Evolutionary conservation across 106 monocot species (phyloP).

Genomic region (Dendrobium chrysotoxum): DNA sequence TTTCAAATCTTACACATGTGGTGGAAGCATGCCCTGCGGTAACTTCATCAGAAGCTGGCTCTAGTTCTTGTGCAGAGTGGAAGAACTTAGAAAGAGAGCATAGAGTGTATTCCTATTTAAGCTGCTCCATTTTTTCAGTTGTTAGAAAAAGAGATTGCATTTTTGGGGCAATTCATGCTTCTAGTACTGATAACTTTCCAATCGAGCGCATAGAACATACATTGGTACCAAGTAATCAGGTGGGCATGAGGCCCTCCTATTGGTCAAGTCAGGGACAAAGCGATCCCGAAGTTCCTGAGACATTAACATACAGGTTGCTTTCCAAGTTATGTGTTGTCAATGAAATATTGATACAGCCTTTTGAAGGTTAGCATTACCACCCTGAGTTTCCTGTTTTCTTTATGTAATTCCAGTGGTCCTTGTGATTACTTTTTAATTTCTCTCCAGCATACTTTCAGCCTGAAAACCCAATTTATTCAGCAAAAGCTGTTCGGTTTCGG

Average conservation of each 20-base stretch:
- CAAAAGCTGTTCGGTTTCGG: conserved; percentile 55
- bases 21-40: conserved; percentile 16
- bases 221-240: conserved; percentile 34
- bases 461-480: conserved; percentile 63
- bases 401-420: background rate
- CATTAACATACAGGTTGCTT: conserved; percentile 50
- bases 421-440: background rate
- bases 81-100: conserved; percentile 41
- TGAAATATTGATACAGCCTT: conserved; percentile 76
- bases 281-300: conserved; percentile 57
- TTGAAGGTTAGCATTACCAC: conserved; percentile 52
- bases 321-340: conserved; percentile 56
- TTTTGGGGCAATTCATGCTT: conserved; percentile 44
- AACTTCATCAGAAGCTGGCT: conserved; percentile 20
- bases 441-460: conserved; percentile 51
- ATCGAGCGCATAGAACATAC: conserved; percentile 76
- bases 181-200: conserved; percentile 88
- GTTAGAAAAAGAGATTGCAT: conserved; percentile 26
- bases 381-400: background rate
- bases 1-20: conserved; percentile 35
- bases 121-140: conserved; percentile 22
- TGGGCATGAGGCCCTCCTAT: conserved; percentile 52
- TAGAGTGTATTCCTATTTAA: conserved; percentile 37
- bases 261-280: conserved; percentile 83
- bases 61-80: conserved; percentile 41